These are phyloP conservation scores for Xanthoconium separans DNA, from an alignment of 1,284 basidiomycete genomes.

Conservation along the genomic window DNA sequence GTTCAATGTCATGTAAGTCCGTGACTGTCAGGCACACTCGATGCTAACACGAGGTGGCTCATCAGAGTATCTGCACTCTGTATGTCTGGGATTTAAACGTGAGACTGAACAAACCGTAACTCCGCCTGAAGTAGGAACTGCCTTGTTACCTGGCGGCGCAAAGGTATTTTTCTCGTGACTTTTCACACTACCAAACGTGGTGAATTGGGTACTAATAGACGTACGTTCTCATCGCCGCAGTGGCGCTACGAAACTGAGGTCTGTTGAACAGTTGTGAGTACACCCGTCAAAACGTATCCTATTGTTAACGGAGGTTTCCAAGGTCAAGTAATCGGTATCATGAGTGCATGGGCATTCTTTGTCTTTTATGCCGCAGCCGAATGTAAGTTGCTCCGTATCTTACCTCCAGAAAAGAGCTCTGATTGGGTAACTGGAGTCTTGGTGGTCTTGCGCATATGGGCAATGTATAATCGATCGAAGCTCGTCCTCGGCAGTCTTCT, in stretches of 20 bases:
- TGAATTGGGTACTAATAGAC: background rate
- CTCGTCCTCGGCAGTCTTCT: constrained; percentile 1
- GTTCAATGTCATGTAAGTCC: background rate
- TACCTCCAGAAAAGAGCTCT: background rate
- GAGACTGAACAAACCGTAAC: background rate
- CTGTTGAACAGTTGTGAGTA: constrained; percentile 10
- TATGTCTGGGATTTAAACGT: background rate
- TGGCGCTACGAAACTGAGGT: background rate
- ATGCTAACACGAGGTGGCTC: background rate
- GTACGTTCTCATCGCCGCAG: background rate
- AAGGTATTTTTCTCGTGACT: background rate
- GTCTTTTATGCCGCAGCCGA: constrained; percentile 13
- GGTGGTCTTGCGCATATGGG: constrained; percentile 13
- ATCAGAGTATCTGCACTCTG: background rate
- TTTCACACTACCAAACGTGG: background rate
- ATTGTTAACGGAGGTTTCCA: background rate
- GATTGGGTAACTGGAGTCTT: constrained; percentile 3
- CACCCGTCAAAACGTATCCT: no score
- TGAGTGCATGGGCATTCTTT: constrained; percentile 1
- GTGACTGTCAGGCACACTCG: background rate
- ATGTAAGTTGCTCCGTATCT: constrained; percentile 1
- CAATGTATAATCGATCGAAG: constrained; percentile 10
- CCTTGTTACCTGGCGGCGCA: background rate
- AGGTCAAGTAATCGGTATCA: constrained; percentile 3
- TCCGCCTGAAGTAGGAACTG: background rate